Conservation (phyloP, 1,284 basidiomycete species). For the Ceratobasidium sp. region DNA sequence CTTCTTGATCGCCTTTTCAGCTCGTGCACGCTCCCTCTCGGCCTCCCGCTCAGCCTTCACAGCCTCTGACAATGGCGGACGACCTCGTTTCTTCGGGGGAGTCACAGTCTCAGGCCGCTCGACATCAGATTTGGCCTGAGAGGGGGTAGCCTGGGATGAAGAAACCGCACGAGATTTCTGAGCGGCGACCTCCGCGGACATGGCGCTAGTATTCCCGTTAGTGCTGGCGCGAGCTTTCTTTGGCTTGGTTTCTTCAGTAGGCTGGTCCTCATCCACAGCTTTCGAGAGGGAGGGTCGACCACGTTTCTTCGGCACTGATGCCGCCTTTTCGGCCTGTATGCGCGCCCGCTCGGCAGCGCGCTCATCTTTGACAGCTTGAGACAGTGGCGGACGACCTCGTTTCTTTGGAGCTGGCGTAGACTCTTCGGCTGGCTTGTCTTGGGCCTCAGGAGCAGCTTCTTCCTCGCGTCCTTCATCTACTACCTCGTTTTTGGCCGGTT, state of each 20-base stretch:
- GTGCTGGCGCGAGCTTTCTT: not conserved
- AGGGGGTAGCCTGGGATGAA: not conserved
- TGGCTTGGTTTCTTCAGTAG: not conserved
- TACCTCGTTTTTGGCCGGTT: not conserved
- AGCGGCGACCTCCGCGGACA: not conserved
- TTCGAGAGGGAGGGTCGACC: slow-evolving; percentile 11
- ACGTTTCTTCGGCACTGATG: slow-evolving; percentile 3
- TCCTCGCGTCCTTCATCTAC: not conserved
- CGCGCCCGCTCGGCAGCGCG: slow-evolving; percentile 17
- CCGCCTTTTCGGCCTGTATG: slow-evolving; percentile 26
- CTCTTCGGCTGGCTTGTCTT: not conserved
- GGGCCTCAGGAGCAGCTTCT: not conserved
- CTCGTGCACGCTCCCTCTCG: slow-evolving; percentile 43
- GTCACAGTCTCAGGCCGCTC: not conserved
- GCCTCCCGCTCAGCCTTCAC: slow-evolving; percentile 48
- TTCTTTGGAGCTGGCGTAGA: slow-evolving; percentile 43
- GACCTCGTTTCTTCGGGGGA: slow-evolving; percentile 36
- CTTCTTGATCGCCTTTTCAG: slow-evolving; percentile 24
- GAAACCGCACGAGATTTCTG: not conserved
- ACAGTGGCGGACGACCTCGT: slow-evolving; percentile 39
- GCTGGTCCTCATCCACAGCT: not conserved
- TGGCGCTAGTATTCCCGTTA: not conserved
- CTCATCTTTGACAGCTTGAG: slow-evolving; percentile 21
- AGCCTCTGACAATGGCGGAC: slow-evolving; percentile 46
- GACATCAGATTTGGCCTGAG: not conserved